Evolutionary conservation across 129 eudicot genomes (phyloP).

Genomic region (Ambrosia artemisiifolia): DNA sequence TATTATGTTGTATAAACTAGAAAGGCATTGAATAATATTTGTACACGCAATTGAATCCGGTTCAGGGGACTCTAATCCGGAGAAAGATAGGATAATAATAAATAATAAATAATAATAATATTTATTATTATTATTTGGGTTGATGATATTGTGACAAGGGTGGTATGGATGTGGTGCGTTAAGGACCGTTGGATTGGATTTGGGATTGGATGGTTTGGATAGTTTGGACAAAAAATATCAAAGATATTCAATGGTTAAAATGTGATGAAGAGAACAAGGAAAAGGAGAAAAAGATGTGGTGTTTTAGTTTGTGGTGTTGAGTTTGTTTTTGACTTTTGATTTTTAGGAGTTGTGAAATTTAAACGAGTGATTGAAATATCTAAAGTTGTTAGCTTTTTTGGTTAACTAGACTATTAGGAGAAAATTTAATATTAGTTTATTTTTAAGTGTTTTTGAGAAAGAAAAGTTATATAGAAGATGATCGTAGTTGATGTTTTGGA

Average conservation of each 20-base stretch:
- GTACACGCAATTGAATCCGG: conserved; percentile 26
- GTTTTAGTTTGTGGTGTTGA: neutral
- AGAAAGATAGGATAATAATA: no score
- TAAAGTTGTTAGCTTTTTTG: no score
- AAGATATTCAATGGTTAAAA: neutral
- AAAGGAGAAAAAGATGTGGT: no score
- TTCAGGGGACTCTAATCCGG: neutral
- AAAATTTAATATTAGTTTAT: no score
- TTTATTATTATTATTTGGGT: neutral
- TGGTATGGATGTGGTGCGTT: neutral
- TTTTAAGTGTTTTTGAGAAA: no score
- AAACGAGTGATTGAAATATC: no score
- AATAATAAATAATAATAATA: no score
- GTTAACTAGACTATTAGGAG: no score
- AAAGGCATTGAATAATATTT: conserved; percentile 4
- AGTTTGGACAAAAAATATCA: neutral
- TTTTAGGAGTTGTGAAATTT: no score
- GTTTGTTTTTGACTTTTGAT: neutral
- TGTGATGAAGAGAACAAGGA: no score
- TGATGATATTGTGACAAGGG: conserved; percentile 2
- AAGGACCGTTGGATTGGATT: conserved; percentile 9
- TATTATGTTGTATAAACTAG: neutral
- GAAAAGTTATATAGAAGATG: no score
- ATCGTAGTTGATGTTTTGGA: no score
- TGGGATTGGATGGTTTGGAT: neutral